Evolutionary conservation across 1,284 basidiomycete genomes (phyloP), one percentile per base, ranked within the genome.

Genomic region (Malassezia furfur): DNA sequence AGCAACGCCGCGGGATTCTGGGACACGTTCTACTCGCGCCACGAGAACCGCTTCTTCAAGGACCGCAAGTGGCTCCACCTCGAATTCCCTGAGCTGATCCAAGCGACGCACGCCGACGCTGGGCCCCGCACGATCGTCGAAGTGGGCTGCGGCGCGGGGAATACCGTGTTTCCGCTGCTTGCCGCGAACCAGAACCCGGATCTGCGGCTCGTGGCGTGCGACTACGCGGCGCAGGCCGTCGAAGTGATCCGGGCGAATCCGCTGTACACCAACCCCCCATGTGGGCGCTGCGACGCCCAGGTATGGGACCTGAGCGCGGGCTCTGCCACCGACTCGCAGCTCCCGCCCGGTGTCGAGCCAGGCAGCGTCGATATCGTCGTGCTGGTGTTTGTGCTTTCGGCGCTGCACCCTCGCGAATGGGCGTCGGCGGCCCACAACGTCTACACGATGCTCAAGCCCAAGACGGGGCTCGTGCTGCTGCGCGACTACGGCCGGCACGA

Each of bases 401-500:
- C 94, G 0, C 78, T 99, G 15, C 91, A 96, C 72, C 94, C 94
- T 0, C 76, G 83, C 48, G 93, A 99, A 78, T 99, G 94, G 94
- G 74, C 77, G 0, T 82, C 81, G 55, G 91, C 91, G 0, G 79
- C 94, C 17, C 75, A 80, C n/a, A 98, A 98, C 72, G 81, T 94
- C n/a, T 38, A 41, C 9, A 28, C 28, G 6, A 85, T 93, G 66
- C 80, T 99, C 2, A 94, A 90, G 78, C 91, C 90, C 0, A 85
- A 84, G 12, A 47, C 57, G 19, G 93, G 94, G 1, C 76, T 84
- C 2, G 80, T 94, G 9, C 79, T 96, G 1, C 80, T 98, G 60
- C 83, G 94, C 6, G 94, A 99, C 75, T 99, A 98, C 70, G 94
- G 91, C 0, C 82, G 94, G 25, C 83, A 96, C 73, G 94, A 99